These are phyloP conservation scores for Phycomyces nitens DNA, from an alignment of 192 early-diverging fungal genomes.

Conservation along the genomic window DNA sequence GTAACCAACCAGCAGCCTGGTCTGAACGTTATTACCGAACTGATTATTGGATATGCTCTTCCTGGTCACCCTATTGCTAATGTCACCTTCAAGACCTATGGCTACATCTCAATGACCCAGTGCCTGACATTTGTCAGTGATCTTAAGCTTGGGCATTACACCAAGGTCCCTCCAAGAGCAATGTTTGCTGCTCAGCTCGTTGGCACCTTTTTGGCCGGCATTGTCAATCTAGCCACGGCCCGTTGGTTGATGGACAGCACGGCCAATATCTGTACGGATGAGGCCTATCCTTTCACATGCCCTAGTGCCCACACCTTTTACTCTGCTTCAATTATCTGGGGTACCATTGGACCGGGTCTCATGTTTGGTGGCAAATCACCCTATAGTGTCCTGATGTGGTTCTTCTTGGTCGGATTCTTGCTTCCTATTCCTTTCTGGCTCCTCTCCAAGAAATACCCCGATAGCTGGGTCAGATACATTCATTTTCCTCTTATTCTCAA, in stretches of 20 bases:
- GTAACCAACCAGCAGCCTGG: conserved; percentile 74
- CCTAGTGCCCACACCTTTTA: conserved; percentile 54
- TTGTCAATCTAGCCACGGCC: conserved; percentile 49
- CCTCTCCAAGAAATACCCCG: conserved; percentile 47
- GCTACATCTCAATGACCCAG: conserved; percentile 78
- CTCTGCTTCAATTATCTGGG: conserved; percentile 71
- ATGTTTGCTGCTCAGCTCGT: conserved; percentile 62
- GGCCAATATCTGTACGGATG: conserved; percentile 40
- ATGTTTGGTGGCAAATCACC: conserved; percentile 51
- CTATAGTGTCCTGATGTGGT: conserved; percentile 40
- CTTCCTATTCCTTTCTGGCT: conserved; percentile 57
- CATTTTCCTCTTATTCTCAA: conserved; percentile 57
- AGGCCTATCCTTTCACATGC: conserved; percentile 47
- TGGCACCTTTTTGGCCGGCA: conserved; percentile 54
- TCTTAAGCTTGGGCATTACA: conserved; percentile 80
- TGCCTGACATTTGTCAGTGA: conserved; percentile 66
- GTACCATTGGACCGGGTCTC: conserved; percentile 66
- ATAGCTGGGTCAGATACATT: conserved; percentile 44
- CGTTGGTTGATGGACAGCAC: conserved; percentile 43
- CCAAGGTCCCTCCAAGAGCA: conserved; percentile 62
- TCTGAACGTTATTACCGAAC: conserved; percentile 83
- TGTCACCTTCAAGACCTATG: conserved; percentile 84
- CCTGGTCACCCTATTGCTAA: conserved; percentile 82
- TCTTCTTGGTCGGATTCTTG: conserved; percentile 51
- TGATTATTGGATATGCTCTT: conserved; percentile 75